Conservation (phyloP, 352 stramenopile species). For the Thalassiosira livingstoniorum region DNA sequence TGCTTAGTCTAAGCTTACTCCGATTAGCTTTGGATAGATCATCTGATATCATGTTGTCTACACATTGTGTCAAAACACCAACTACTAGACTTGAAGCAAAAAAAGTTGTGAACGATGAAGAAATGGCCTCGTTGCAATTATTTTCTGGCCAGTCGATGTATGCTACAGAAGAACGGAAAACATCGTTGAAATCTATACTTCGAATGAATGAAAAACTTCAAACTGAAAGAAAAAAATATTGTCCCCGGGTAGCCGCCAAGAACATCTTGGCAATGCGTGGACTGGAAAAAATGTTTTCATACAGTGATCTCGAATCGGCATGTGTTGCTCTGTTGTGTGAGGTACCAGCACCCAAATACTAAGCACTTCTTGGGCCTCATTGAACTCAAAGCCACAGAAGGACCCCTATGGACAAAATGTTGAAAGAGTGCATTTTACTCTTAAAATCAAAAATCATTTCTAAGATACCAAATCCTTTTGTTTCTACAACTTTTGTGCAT, state of each 20-base stretch:
- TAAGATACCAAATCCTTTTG: too few relatives aligned
- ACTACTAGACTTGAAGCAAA: neutral
- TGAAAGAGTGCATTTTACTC: too few relatives aligned
- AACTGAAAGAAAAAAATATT: conserved; percentile 23
- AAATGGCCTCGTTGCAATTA: conserved; percentile 58
- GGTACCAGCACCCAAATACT: too few relatives aligned
- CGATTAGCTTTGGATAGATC: conserved; percentile 35
- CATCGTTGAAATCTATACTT: conserved; percentile 48
- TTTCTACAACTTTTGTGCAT: too few relatives aligned
- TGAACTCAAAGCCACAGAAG: too few relatives aligned
- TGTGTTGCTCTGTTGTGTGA: conserved; percentile 50
- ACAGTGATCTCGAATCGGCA: conserved; percentile 56
- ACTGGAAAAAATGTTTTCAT: conserved; percentile 43
- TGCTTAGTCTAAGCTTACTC: conserved; percentile 41
- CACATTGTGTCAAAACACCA: neutral
- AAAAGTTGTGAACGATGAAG: conserved; percentile 36
- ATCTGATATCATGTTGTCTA: conserved; percentile 10
- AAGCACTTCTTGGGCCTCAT: too few relatives aligned
- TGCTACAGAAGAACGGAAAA: conserved; percentile 35
- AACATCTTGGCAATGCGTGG: conserved; percentile 51
- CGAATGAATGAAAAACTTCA: conserved; percentile 12
- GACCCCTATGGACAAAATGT: too few relatives aligned
- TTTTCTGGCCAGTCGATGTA: conserved; percentile 58
- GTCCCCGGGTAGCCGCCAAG: conserved; percentile 25
- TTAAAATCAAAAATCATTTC: too few relatives aligned